phyloP scores from a whole-genome alignment of 2,329 filamentous ascomycete species.

The Xylaria sp. region DNA sequence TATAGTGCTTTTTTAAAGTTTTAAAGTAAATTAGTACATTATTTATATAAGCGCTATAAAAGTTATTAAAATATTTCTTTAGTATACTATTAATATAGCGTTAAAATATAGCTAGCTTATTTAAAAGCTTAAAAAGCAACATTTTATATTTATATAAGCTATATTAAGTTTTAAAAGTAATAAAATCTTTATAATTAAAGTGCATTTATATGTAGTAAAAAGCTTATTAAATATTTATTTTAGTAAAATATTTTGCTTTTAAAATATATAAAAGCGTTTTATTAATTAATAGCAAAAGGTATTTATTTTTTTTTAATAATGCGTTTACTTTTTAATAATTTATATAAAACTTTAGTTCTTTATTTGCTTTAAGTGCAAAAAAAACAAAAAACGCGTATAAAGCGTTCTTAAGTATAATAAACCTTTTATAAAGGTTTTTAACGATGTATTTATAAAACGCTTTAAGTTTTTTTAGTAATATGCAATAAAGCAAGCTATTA shows the following conservation, averaged over 20 bases:
- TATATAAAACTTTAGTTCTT: background rate
- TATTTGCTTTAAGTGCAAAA: background rate
- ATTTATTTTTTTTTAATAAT: background rate
- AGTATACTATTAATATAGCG: background rate
- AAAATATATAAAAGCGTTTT: no score
- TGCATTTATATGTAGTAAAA: background rate
- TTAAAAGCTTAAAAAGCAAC: background rate
- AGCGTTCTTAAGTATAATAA: background rate
- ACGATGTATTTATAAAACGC: background rate
- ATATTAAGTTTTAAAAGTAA: background rate
- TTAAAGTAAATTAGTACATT: background rate
- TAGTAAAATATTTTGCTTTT: no score
- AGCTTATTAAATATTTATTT: no score
- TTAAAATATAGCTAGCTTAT: background rate
- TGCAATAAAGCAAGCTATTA: background rate
- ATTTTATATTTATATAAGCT: background rate
- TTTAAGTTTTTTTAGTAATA: background rate
- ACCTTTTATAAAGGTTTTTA: background rate
- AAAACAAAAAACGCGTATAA: background rate
- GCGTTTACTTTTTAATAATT: background rate
- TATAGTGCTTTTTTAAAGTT: no score
- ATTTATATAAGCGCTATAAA: no score
- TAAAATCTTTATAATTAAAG: background rate
- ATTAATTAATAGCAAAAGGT: background rate
- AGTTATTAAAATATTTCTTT: no score